Evolutionary conservation across 2,329 filamentous ascomycete genomes (phyloP).

Genomic region (Colletotrichum tamarilloi): DNA sequence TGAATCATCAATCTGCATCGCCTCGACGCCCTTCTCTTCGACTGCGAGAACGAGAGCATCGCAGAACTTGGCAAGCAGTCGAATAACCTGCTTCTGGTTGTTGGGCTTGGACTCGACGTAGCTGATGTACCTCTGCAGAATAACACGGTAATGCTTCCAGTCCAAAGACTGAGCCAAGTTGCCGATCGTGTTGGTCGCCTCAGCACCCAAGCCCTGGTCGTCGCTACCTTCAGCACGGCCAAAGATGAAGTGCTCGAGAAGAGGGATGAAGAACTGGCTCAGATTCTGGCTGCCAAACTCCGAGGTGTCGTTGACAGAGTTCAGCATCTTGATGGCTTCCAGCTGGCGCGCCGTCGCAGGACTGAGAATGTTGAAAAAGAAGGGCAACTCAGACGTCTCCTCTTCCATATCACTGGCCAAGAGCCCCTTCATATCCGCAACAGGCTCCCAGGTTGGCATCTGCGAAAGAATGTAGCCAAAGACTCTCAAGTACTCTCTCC

Average conservation of each 20-base stretch:
- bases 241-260: constrained; percentile 95
- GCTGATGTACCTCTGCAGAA: constrained; percentile 84
- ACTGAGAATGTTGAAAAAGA: constrained; percentile 93
- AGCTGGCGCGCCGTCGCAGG: constrained; percentile 89
- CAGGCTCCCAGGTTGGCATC: constrained; percentile 75
- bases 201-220: constrained; percentile 86
- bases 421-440: constrained; percentile 80
- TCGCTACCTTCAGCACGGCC: constrained; percentile 78
- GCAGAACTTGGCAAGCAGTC: constrained; percentile 82
- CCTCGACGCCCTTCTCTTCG: constrained; percentile 46
- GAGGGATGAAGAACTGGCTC: constrained; percentile 86
- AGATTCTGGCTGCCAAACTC: constrained; percentile 81
- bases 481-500: constrained; percentile 83
- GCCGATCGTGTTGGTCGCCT: constrained; percentile 85
- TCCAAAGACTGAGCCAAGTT: constrained; percentile 80
- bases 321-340: constrained; percentile 83
- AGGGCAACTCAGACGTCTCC: constrained; percentile 73
- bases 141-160: constrained; percentile 90
- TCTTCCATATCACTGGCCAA: constrained; percentile 69
- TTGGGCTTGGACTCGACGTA: constrained; percentile 86
- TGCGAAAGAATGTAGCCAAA: constrained; percentile 81
- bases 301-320: constrained; percentile 71
- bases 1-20: constrained; percentile 55
- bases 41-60: constrained; percentile 76
- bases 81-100: constrained; percentile 85